These are phyloP conservation scores for Kwoniella mangroviensis DNA, from an alignment of 768 basidiomycete genomes.

Conservation along the genomic window DNA sequence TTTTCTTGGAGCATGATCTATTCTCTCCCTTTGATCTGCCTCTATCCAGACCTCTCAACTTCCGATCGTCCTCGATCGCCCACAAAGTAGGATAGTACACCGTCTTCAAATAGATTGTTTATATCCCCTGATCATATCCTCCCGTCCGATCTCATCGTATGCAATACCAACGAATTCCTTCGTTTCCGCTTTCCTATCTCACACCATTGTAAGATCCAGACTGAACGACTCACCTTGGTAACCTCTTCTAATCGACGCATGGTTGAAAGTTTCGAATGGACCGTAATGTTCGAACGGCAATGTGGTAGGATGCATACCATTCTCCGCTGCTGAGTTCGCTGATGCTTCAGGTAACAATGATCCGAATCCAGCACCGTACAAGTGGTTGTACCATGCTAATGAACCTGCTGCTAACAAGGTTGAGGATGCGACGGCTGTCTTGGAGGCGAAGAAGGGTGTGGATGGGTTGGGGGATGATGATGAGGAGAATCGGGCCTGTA, in stretches of 20 bases:
- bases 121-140: too few relatives aligned
- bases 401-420: slow-evolving; percentile 81
- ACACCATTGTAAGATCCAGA: not conserved
- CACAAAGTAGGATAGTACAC: too few relatives aligned
- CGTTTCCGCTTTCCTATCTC: too few relatives aligned
- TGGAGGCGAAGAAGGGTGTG: slow-evolving; percentile 40
- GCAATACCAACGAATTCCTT: too few relatives aligned
- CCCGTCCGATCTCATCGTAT: too few relatives aligned
- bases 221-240: slow-evolving; percentile 63
- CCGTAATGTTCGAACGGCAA: slow-evolving; percentile 95
- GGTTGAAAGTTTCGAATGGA: slow-evolving; percentile 87
- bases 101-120: too few relatives aligned
- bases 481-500: slow-evolving; percentile 43
- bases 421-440: slow-evolving; percentile 64
- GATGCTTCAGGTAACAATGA: slow-evolving; percentile 91
- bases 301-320: slow-evolving; percentile 83
- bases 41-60: too few relatives aligned
- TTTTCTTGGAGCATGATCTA: too few relatives aligned
- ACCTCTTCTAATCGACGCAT: slow-evolving; percentile 66
- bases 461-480: slow-evolving; percentile 22
- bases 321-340: slow-evolving; percentile 89
- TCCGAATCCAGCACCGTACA: slow-evolving; percentile 73
- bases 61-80: too few relatives aligned
- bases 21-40: too few relatives aligned
- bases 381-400: slow-evolving; percentile 93